Percentiles rank a stretch among this genome's conserved stretches.
phyloP scores from a whole-genome alignment of 768 basidiomycete genomes.

The Boletellus sp. region DNA sequence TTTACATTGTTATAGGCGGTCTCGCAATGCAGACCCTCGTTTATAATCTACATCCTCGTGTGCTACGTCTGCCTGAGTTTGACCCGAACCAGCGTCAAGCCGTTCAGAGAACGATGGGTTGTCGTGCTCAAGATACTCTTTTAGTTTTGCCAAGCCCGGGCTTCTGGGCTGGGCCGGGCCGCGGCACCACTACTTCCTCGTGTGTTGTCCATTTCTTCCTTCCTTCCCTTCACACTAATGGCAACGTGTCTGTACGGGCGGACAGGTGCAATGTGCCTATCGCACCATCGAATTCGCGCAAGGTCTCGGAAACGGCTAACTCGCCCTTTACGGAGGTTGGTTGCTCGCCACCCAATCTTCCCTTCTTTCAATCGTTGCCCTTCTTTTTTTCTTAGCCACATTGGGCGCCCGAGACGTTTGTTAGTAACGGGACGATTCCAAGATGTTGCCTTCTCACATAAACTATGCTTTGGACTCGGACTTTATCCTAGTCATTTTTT shows the following conservation, averaged over 20 bases:
- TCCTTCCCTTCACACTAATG: background rate
- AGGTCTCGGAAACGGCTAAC: slow-evolving; percentile 15
- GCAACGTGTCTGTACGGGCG: no score
- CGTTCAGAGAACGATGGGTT: slow-evolving; percentile 16
- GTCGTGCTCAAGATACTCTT: slow-evolving; percentile 17
- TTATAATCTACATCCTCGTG: slow-evolving; percentile 20
- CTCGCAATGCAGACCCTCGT: slow-evolving; percentile 28
- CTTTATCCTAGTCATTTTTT: no score
- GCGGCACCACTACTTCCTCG: slow-evolving; percentile 25
- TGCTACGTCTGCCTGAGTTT: slow-evolving; percentile 10
- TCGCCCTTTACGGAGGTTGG: slow-evolving; percentile 24
- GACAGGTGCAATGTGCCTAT: slow-evolving; percentile 28
- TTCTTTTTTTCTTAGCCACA: background rate
- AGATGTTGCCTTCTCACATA: no score
- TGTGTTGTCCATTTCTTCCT: slow-evolving; percentile 5
- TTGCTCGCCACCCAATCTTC: background rate
- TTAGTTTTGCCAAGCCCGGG: no score
- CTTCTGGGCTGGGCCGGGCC: no score
- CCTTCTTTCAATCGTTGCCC: background rate
- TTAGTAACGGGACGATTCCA: no score
- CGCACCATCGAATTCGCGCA: slow-evolving; percentile 25
- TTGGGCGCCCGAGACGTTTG: no score
- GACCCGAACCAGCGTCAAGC: slow-evolving; percentile 2
- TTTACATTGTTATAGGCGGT: slow-evolving; percentile 23
- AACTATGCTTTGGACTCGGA: no score